Base-by-base conservation (phyloP, 176 grass and related monocot genomes). In the Musa itinerans region DNA sequence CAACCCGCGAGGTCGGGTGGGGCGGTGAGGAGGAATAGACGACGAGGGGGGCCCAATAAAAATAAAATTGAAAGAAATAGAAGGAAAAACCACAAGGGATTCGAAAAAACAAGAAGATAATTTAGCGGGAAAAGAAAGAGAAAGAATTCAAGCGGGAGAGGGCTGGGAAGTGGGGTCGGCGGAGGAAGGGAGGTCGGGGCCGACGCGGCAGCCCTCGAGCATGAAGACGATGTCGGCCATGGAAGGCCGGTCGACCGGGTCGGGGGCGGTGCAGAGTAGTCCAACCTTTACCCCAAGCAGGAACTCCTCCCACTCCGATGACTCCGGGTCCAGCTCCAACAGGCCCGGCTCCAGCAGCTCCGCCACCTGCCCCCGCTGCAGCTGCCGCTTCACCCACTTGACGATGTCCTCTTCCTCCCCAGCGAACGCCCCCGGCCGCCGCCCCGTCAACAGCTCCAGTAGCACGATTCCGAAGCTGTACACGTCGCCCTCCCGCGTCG, bases 191-290 rank as follows among this genome's bases (percentile, higher is more conserved):
- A 94, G 83, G 75, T 99, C 95, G 1, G 91, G 91, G 15, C 95
- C 91, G 29, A 99, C 95, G 17, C 95, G 88, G 86, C 95, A 99
- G 69, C 95, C 91, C 85, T 99, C 95, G 20, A 99, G 91, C 95
- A 99, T 99, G 88, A 99, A 99, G 81, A 99, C 95, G 73, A 99
- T 84, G 78, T 99, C 95, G 23, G 88, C 89, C 91, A 99, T 99
- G 20, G 95, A 85, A 2, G 88, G 95, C 17, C 95, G 88, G 66
- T 99, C 95, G 16, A 90, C 71, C 2, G 86, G 86, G 76, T 99
- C 95, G 2, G 86, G 81, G 12, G 95, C 84, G 26, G 95, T 99
- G 88, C 95, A 99, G 62, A 99, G 90, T 19, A 99, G 82, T 2
- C 95, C 95, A 20, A 99, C 95, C 82, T 99, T 99, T 69, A 99